Evolutionary conservation across 2,329 filamentous ascomycete species (phyloP).

Genomic region (Apiospora sp.): DNA sequence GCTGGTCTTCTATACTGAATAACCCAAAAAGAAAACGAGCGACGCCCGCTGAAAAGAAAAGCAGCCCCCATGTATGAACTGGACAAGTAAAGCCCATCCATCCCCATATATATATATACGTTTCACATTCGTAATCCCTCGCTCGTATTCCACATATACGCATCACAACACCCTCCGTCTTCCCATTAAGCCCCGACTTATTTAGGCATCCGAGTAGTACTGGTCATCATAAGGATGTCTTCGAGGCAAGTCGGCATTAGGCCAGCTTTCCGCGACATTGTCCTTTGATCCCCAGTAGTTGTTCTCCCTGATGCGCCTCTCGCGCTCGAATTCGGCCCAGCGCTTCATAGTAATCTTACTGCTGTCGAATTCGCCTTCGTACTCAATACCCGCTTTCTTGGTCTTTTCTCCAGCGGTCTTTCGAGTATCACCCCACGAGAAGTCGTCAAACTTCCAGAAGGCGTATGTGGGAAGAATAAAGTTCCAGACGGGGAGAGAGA

Average conservation of each 20-base stretch:
- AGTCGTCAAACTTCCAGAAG: slow-evolving; percentile 99
- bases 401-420: slow-evolving; percentile 92
- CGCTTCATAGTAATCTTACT: slow-evolving; percentile 99
- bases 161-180: not conserved
- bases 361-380: slow-evolving; percentile 96
- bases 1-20: slow-evolving; percentile 15
- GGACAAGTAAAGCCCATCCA: not conserved
- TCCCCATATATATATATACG: slow-evolving; percentile 11
- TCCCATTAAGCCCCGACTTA: not conserved
- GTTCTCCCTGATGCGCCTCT: slow-evolving; percentile 57
- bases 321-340: slow-evolving; percentile 93
- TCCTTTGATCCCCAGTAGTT: slow-evolving; percentile 63
- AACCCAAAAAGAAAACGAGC: slow-evolving; percentile 9
- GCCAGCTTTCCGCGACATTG: slow-evolving; percentile 57
- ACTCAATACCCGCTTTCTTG: slow-evolving; percentile 86
- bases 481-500: slow-evolving; percentile 96
- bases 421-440: slow-evolving; percentile 97
- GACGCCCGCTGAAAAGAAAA: slow-evolving; percentile 14
- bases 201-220: slow-evolving; percentile 62
- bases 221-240: slow-evolving; percentile 60
- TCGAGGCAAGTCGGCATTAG: slow-evolving; percentile 45
- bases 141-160: slow-evolving; percentile 3
- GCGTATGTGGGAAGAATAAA: slow-evolving; percentile 93
- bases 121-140: not conserved
- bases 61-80: not conserved